Percentiles rank a stretch among this genome's conserved stretches.
Evolutionary conservation across 495 filamentous ascomycete genomes (phyloP).

Genomic region (Penicillium diatomitis): DNA sequence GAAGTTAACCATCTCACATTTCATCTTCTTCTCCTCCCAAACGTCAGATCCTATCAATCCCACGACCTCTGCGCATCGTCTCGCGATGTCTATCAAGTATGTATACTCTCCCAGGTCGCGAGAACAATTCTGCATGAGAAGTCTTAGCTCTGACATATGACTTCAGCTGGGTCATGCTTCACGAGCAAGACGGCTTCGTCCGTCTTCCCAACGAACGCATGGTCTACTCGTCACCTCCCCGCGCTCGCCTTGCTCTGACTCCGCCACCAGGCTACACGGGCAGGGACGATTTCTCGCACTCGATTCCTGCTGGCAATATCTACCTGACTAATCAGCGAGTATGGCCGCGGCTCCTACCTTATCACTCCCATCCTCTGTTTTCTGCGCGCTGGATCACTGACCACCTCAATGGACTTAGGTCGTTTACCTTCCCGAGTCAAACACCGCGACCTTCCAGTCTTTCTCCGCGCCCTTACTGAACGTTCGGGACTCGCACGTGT

Average conservation of each 20-base stretch:
- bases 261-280: conserved; percentile 50
- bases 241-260: conserved; percentile 55
- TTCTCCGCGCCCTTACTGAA: conserved; percentile 83
- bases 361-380: neutral
- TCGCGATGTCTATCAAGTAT: conserved; percentile 62
- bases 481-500: conserved; percentile 79
- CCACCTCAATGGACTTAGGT: conserved; percentile 42
- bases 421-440: conserved; percentile 73
- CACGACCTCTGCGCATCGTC: neutral
- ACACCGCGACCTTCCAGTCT: conserved; percentile 63
- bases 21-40: neutral
- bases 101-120: conserved; percentile 11
- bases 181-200: conserved; percentile 53
- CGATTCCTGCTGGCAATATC: conserved; percentile 51
- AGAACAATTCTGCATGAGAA: neutral
- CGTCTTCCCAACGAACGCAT: conserved; percentile 60
- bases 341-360: conserved; percentile 14
- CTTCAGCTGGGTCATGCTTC: conserved; percentile 71
- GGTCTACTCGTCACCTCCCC: conserved; percentile 63
- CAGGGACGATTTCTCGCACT: conserved; percentile 45
- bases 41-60: neutral
- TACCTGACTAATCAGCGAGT: conserved; percentile 91
- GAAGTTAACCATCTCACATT: no score
- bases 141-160: neutral
- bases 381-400: neutral